phyloP scores from a whole-genome alignment of 2,329 filamentous ascomycete genomes.

The Microdochium nivale region DNA sequence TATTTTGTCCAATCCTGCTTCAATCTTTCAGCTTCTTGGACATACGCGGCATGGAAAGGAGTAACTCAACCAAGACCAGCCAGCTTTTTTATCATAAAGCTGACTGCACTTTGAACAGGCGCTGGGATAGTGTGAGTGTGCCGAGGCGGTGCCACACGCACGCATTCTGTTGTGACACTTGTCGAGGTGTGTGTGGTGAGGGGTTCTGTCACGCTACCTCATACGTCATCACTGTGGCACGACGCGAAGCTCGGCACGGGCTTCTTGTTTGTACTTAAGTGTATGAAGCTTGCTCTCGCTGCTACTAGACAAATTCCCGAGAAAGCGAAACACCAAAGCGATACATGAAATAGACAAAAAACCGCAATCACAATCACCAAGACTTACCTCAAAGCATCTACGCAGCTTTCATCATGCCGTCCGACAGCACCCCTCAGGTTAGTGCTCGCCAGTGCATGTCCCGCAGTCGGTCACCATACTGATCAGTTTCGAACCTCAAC shows the following conservation, averaged over 20 bases:
- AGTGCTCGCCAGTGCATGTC: neutral
- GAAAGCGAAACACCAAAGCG: too few relatives aligned
- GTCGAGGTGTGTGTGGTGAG: neutral
- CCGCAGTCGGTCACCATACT: neutral
- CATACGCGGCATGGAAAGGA: too few relatives aligned
- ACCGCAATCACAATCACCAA: neutral
- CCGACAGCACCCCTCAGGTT: slow-evolving; percentile 13
- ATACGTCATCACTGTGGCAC: slow-evolving; percentile 1
- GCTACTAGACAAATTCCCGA: too few relatives aligned
- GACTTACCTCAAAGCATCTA: slow-evolving; percentile 9
- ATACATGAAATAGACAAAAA: neutral
- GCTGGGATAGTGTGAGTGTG: neutral
- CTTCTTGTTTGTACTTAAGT: too few relatives aligned
- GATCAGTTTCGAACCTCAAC: neutral
- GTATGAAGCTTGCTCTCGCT: too few relatives aligned
- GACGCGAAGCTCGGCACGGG: neutral
- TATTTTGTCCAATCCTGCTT: too few relatives aligned
- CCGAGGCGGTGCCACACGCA: neutral
- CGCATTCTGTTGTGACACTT: neutral
- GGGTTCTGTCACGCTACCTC: neutral
- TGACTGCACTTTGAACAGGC: too few relatives aligned
- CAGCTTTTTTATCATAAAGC: too few relatives aligned
- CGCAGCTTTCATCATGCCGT: slow-evolving; percentile 14
- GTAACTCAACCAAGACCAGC: too few relatives aligned
- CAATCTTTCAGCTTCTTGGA: too few relatives aligned